Evolutionary conservation across 1,284 basidiomycete genomes (phyloP), one percentile per base, ranked within the genome.

Genomic region (Neolentinus lepideus): DNA sequence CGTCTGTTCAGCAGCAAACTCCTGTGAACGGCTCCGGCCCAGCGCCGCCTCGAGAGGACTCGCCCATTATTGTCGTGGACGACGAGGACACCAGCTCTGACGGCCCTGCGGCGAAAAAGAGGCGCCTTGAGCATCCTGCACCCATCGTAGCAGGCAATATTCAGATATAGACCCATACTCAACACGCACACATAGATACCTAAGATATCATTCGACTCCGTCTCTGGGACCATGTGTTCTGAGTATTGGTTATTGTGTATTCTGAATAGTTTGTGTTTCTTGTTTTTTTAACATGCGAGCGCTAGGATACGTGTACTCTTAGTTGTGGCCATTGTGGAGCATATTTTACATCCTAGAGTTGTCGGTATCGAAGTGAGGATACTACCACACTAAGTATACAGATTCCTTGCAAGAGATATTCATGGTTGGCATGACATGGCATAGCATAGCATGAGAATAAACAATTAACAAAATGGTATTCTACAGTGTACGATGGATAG

Each of bases 401-500:
- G 6, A 21, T n/a, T 21, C 12, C 38, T 43, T 43, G 29, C 29
- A 31, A n/a, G n/a, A n/a, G n/a, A n/a, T n/a, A n/a, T n/a, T n/a
- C n/a, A n/a, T 35, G 33, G 33, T 35, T 35, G 33, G 33, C 9
- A 9, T 9, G 33, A 9, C 33, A 16, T 43, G 19, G 38, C 38
- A 43, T 43, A 43, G 16, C 29, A 31, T 43, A 43, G 38, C 38
- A 43, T 43, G 38, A 43, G 38, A 43, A 43, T 43, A 43, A 43
- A 43, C 38, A 43, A 35, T n/a, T n/a, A n/a, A 43, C 6, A 4
- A 43, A 21, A n/a, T 21, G 38, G 38, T 3, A 43, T 43, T 33
- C 53, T 19, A n/a, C 38, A 43, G 64, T 68, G 62, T 63, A 68
- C 68, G 67, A 63, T n/a, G 38, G 24, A 50, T 22, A 50, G n/a